Percentiles rank a stretch among this genome's conserved stretches.
Conservation (phyloP, 768 basidiomycete species). For the Rhizopogon salebrosus region DNA sequence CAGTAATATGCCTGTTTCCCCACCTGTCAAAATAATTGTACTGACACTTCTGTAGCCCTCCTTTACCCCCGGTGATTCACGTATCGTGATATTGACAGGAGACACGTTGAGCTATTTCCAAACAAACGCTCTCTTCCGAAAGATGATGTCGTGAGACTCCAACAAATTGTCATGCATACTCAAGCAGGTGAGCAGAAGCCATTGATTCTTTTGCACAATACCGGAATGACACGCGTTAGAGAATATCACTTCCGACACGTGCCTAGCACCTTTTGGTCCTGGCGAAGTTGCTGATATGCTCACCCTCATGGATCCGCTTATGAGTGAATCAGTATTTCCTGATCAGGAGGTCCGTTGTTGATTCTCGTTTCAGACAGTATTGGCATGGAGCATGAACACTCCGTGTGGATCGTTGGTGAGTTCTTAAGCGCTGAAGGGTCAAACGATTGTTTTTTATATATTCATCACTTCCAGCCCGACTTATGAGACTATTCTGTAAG, state of each 20-base stretch:
- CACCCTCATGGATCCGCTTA: slow-evolving; percentile 22
- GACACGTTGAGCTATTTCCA: slow-evolving; percentile 4
- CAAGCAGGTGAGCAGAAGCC: not conserved
- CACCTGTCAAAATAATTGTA: not conserved
- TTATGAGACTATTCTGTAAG: slow-evolving; percentile 39
- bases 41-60: not conserved
- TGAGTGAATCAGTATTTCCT: slow-evolving; percentile 26
- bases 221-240: slow-evolving; percentile 20
- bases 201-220: not conserved
- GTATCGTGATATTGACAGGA: not conserved
- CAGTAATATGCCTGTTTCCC: not conserved
- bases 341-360: not conserved
- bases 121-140: slow-evolving; percentile 15
- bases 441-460: not conserved
- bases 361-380: not conserved
- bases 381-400: not conserved
- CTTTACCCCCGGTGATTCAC: no score
- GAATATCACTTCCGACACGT: slow-evolving; percentile 30
- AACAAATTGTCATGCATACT: not conserved
- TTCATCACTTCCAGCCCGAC: slow-evolving; percentile 23
- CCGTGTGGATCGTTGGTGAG: slow-evolving; percentile 1
- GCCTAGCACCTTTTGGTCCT: slow-evolving; percentile 30
- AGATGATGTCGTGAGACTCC: not conserved
- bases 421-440: not conserved
- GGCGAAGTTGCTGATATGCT: slow-evolving; percentile 33